Percentiles rank a stretch among this genome's conserved stretches.
Conservation (phyloP, 2,329 filamentous ascomycete species). For the Teratosphaeria epicoccoides region DNA sequence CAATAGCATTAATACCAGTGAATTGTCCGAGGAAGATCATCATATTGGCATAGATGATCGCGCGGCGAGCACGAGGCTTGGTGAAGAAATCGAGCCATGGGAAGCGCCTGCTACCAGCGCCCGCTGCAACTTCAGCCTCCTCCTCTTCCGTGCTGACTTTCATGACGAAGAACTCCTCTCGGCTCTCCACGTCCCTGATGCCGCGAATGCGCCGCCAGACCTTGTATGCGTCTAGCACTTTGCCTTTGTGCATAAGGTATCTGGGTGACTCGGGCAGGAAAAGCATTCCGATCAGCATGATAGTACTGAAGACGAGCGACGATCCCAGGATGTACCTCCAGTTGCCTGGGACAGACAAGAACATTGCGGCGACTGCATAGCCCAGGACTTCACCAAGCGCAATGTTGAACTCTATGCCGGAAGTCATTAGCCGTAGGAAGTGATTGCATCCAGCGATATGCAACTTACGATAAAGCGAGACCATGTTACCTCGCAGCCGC, state of each 20-base stretch:
- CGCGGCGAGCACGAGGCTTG: conserved; percentile 54
- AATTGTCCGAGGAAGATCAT: conserved; percentile 63
- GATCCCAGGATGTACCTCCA: conserved; percentile 67
- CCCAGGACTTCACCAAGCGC: conserved; percentile 64
- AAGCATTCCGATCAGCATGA: conserved; percentile 49
- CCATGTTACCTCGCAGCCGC: conserved; percentile 57
- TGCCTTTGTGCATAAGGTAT: conserved; percentile 59
- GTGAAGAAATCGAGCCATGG: conserved; percentile 68
- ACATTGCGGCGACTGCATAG: conserved; percentile 63
- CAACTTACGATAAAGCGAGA: conserved; percentile 50
- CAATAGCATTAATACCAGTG: conserved; percentile 56
- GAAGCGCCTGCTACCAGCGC: conserved; percentile 45
- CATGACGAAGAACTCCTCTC: conserved; percentile 64
- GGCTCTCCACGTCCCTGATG: conserved; percentile 43
- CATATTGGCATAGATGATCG: conserved; percentile 56
- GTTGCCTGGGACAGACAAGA: conserved; percentile 56
- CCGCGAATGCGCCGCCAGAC: conserved; percentile 67
- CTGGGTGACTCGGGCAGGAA: conserved; percentile 62
- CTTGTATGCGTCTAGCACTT: conserved; percentile 49
- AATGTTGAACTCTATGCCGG: conserved; percentile 55
- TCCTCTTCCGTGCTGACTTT: conserved; percentile 50
- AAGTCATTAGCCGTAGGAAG: no score
- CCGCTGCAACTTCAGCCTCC: conserved; percentile 40
- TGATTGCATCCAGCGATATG: no score
- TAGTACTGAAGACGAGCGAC: conserved; percentile 58